Conservation (phyloP, 2,329 filamentous ascomycete genomes). For the Fusarium fracticaudum region DNA sequence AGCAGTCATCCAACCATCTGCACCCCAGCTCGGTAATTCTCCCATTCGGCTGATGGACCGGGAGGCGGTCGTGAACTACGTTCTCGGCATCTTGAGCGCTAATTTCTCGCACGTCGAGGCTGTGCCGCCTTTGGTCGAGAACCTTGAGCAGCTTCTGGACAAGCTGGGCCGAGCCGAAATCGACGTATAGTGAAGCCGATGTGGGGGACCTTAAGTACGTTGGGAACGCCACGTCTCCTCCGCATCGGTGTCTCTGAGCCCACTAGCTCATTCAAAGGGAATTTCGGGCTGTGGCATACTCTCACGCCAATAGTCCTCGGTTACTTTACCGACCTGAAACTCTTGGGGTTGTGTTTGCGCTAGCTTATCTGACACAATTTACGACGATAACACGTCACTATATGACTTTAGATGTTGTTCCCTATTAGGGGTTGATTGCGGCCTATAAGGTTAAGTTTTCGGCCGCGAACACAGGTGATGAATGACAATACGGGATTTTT, state of each 20-base stretch:
- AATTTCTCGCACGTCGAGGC: not conserved
- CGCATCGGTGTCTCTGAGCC: not conserved
- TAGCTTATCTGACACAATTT: not conserved
- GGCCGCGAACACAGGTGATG: too few species aligned
- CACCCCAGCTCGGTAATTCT: not conserved
- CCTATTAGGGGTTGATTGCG: too few species aligned
- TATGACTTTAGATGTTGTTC: rapidly evolving
- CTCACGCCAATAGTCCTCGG: too few species aligned
- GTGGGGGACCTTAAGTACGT: not conserved
- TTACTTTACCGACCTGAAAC: rapidly evolving
- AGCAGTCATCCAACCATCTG: not conserved
- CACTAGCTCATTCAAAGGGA: not conserved
- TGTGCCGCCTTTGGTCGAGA: not conserved
- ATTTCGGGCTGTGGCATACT: not conserved
- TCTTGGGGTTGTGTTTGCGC: not conserved
- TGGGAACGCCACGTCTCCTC: not conserved
- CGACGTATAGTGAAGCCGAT: not conserved
- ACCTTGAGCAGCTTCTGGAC: not conserved
- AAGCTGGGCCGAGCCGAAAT: not conserved
- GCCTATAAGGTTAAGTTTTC: too few species aligned
- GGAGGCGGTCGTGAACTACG: not conserved
- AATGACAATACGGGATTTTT: too few species aligned
- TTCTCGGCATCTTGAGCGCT: not conserved
- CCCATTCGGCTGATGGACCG: not conserved
- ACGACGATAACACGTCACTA: not conserved